Evolutionary conservation across 2,329 filamentous ascomycete species (phyloP), one percentile per base, ranked within the genome.

Genomic region (Aspergillus tubingensis): DNA sequence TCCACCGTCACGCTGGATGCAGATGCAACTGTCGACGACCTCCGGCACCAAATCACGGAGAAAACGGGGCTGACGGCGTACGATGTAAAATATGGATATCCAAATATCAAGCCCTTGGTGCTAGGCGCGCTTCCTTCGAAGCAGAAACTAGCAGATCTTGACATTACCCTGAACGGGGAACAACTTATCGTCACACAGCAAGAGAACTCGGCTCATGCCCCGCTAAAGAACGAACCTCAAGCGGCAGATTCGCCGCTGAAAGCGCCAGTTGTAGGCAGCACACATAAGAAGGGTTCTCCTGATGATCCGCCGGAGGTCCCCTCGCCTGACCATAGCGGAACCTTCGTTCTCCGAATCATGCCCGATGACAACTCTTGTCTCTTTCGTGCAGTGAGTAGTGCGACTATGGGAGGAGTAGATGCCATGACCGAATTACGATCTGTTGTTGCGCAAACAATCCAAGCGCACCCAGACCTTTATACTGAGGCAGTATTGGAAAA

Each of bases 351-450:
- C 17, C 89, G 94, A 13, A 91, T 98, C 54, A 97, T 98, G 94
- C 92, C 93, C 4, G 94, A 97, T 72, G 94, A 98, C 76, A 97
- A 97, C 76, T 92, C 88, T 60, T 98, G 94, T 77, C 87, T 98
- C 70, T 98, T 97, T 77, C 90, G 92, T 27, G 93, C 94, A 0
- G 88, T 98, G 50, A 91, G 91, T 15, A 90, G 88, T 57, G 90
- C 90, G 3, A 83, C 96, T n/a, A 85, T 91, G 52, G 84, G 86
- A 32, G 81, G 82, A 1, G 82, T 89, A 67, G 86, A 89, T 64
- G 82, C 83, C 8, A 89, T 91, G 86, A 85, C 82, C 0, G 88
- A 90, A 68, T 82, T 97, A 17, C 88, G 93, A 58, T 87, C 85
- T 13, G 83, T 96, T 63, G 88, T 96, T 19, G 92, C 91, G 2